Base-by-base conservation (phyloP, 2,329 filamentous ascomycete genomes). In the Aspergillus pseudotamarii region DNA sequence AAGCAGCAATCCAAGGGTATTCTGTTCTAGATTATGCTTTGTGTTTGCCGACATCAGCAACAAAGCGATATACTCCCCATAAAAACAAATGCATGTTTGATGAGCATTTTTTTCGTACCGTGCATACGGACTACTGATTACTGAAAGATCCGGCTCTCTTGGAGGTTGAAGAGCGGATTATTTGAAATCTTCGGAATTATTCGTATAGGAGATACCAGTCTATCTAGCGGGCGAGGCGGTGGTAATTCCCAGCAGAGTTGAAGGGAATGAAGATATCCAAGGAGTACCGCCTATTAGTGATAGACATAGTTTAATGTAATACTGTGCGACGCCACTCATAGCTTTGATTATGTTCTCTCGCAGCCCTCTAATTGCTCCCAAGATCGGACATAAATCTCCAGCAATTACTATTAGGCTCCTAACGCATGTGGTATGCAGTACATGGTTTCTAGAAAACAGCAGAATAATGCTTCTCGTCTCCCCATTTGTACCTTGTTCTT, bases 1-100 rank as follows among this genome's bases (percentile, higher is more conserved):
- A 62, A 62, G 23, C 23, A 36, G 16, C 55, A 62, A 30, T 46
- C 55, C 28, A 62, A 58, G 55, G 60, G 60, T 41, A 53, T 57
- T 28, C 30, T 61, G 38, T 57, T 61, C 43, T 61, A 56, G 43
- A 38, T 0, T 19, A 10, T 19, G 23, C 9, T 6, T 10, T 30
- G 26, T 32, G 14, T 4, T 12, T 8, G 34, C 45, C 6, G 23
- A 48, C 23, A 4, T 50, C 12, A 16, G 1, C 45, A 16, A 28
- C 45, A 8, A 48, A 26, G 45, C n/a, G 2, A 14, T 48, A 10
- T 12, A 26, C 16, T 14, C 14, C 10, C 12, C 34, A 2, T 12
- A 48, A 26, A 48, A 26, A 16, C 26, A 48, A 32, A 12, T 23
- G 1, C 21, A 14, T 16, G 12, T 28, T 23, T 28, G 45, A 26